Evolutionary conservation across 2,329 filamentous ascomycete genomes (phyloP), one percentile per base, ranked within the genome.

Genomic region (Nemania sp.): DNA sequence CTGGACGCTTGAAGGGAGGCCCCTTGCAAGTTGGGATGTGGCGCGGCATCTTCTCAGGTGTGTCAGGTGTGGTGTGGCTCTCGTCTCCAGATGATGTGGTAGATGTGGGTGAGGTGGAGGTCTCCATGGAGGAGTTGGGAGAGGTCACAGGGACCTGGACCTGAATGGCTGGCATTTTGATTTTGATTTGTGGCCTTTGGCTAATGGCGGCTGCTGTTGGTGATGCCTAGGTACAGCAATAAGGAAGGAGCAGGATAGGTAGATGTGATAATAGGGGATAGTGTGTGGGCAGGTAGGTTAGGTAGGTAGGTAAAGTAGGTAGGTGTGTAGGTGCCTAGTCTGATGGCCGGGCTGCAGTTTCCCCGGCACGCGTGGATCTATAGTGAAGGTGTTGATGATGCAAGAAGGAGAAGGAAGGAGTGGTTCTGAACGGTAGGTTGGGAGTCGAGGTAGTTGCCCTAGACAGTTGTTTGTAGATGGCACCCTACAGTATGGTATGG

Each of bases 1-100:
- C 75, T 15, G 66, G 80, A 20, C 84, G 82, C 66, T 81, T 82
- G 65, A 77, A 76, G 47, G 75, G 73, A 55, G 70, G 60, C 74
- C 79, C 26, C 60, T 63, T 72, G 61, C 15, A 41, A 11, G 57
- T 41, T 15, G 55, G 67, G 20, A 54, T 55, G 22, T 66, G 68
- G 20, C 72, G 71, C 53, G 70, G 66, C 71, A 70, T 73, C 55
- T 63, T 69, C 24, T 68, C 65, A 24, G 62, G 27, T 49, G 71
- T 59, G n/a, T 68, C 65, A 24, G 62, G 27, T 49, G 71, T 59
- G n/a, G 56, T 64, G 60, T 70, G 70, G 57, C 65, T 70, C 64
- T 76, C 74, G 47, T 76, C 74, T 22, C 72, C 72, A 41, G 75
- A 76, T 35, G 74, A 62, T 38, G 62, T 69, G 35, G 62, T 56